Evolutionary conservation across 2,329 filamentous ascomycete species (phyloP).

Genomic region (Lecanoromycetidae sp.): DNA sequence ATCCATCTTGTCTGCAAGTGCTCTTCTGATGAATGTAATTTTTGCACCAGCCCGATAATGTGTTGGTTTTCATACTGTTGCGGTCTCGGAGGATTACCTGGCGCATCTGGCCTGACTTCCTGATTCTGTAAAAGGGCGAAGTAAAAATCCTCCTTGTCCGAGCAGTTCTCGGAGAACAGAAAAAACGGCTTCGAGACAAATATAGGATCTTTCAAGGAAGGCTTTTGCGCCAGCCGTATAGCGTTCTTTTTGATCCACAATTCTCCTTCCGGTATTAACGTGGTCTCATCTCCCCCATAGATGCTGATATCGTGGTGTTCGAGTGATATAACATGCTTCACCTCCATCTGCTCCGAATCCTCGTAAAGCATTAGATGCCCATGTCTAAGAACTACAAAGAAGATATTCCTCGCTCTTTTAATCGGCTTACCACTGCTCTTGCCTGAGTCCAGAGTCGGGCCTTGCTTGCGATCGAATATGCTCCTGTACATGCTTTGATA

Average conservation of each 20-base stretch:
- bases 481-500: slow-evolving; percentile 98
- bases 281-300: slow-evolving; percentile 65
- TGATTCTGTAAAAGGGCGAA: slow-evolving; percentile 81
- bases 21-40: slow-evolving; percentile 81
- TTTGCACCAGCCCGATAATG: slow-evolving; percentile 80
- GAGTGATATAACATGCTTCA: slow-evolving; percentile 88
- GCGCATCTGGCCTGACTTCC: slow-evolving; percentile 50
- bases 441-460: slow-evolving; percentile 41
- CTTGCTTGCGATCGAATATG: slow-evolving; percentile 72
- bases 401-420: slow-evolving; percentile 68
- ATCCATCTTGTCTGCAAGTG: slow-evolving; percentile 85
- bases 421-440: slow-evolving; percentile 38
- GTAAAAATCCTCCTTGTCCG: slow-evolving; percentile 97
- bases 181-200: slow-evolving; percentile 71
- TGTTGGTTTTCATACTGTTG: slow-evolving; percentile 71
- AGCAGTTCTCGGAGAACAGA: slow-evolving; percentile 88
- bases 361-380: slow-evolving; percentile 97
- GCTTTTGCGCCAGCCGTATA: slow-evolving; percentile 61
- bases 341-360: slow-evolving; percentile 86
- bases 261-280: slow-evolving; percentile 80
- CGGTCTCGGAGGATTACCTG: slow-evolving; percentile 51
- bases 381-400: slow-evolving; percentile 86
- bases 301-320: slow-evolving; percentile 77
- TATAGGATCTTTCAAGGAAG: slow-evolving; percentile 41
- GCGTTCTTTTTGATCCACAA: slow-evolving; percentile 93